Conservation (phyloP, 257 asterid species). For the Cynanchum wilfordii region DNA sequence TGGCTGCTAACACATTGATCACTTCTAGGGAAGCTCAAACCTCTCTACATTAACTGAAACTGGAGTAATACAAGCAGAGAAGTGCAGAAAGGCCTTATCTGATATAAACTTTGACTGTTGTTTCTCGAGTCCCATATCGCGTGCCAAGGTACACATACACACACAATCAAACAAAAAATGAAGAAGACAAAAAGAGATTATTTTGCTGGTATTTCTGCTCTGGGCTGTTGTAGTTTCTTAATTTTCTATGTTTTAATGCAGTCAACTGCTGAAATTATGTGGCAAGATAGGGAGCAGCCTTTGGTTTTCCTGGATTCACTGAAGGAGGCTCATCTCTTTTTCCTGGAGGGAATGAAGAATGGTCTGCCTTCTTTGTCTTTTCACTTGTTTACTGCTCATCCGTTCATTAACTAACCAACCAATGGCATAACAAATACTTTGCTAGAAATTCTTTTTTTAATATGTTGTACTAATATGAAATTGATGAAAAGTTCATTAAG, state of each 20-base stretch:
- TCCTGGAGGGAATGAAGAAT: slow-evolving; percentile 77
- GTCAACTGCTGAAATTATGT: slow-evolving; percentile 70
- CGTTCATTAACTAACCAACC: no score
- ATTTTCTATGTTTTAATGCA: slow-evolving; percentile 32
- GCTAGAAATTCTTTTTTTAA: background rate
- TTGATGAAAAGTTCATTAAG: background rate
- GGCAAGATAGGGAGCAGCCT: slow-evolving; percentile 71
- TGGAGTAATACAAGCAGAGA: slow-evolving; percentile 58
- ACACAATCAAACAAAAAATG: no score
- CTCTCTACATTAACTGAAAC: slow-evolving; percentile 57
- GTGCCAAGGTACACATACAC: slow-evolving; percentile 51
- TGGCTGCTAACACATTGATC: slow-evolving; percentile 13
- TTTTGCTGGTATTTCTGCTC: slow-evolving; percentile 2
- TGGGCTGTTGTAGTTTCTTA: slow-evolving; percentile 1
- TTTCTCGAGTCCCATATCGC: slow-evolving; percentile 77
- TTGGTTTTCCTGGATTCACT: slow-evolving; percentile 65
- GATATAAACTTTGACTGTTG: slow-evolving; percentile 59
- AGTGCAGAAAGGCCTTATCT: slow-evolving; percentile 50
- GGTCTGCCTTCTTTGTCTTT: slow-evolving; percentile 38
- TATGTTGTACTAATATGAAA: background rate
- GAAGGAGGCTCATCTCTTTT: slow-evolving; percentile 67
- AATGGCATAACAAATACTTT: background rate
- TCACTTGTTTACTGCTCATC: background rate
- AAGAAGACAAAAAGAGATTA: background rate
- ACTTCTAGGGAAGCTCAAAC: slow-evolving; percentile 72